Conservation (phyloP, 805 yeast genomes). For the Kluyveromyces wickerhamii region DNA sequence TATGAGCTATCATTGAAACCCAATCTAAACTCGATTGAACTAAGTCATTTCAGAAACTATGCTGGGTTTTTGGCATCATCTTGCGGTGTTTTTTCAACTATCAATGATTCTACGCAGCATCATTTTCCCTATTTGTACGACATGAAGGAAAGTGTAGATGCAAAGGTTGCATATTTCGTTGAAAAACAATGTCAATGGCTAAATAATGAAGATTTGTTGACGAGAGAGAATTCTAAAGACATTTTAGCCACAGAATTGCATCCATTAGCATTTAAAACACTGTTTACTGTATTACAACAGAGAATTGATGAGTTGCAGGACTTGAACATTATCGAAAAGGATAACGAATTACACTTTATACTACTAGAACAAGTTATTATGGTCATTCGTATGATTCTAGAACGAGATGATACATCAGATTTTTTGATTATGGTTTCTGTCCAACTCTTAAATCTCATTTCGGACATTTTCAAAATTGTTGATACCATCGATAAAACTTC, state of each 20-base stretch:
- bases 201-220: slow-evolving; percentile 41
- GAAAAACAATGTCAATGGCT: slow-evolving; percentile 43
- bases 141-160: slow-evolving; percentile 28
- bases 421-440: slow-evolving; percentile 30
- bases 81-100: slow-evolving; percentile 50
- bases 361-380: slow-evolving; percentile 44
- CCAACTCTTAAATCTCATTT: slow-evolving; percentile 29
- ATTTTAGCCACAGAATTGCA: slow-evolving; percentile 59
- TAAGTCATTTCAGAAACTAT: slow-evolving; percentile 49
- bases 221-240: slow-evolving; percentile 67
- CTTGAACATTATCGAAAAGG: slow-evolving; percentile 16
- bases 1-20: slow-evolving; percentile 12
- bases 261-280: slow-evolving; percentile 43
- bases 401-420: slow-evolving; percentile 25
- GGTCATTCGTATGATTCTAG: slow-evolving; percentile 35
- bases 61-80: slow-evolving; percentile 68
- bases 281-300: slow-evolving; percentile 38
- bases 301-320: slow-evolving; percentile 29
- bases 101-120: slow-evolving; percentile 13
- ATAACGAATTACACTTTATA: slow-evolving; percentile 25
- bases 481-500: slow-evolving; percentile 20
- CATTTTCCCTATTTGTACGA: slow-evolving; percentile 10
- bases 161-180: slow-evolving; percentile 40
- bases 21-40: slow-evolving; percentile 30
- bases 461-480: slow-evolving; percentile 24